phyloP scores from a whole-genome alignment of 2,329 filamentous ascomycete genomes.

The Pseudocercospora cruenta region DNA sequence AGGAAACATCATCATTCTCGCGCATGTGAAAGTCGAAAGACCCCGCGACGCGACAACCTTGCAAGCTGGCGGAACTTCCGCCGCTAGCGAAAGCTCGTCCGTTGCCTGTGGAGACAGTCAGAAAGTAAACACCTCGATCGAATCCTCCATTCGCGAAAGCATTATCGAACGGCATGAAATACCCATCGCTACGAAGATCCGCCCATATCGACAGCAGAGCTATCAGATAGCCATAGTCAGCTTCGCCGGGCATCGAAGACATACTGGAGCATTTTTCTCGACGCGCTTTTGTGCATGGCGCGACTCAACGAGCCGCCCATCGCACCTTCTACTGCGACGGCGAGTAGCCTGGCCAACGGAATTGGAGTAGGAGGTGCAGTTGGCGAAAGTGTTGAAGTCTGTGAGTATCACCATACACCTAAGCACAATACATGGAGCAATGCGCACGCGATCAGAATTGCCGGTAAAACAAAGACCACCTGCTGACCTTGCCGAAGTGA shows the following conservation, averaged over 20 bases:
- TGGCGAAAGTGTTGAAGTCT: slow-evolving; percentile 69
- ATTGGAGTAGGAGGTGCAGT: slow-evolving; percentile 23
- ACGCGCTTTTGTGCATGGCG: slow-evolving; percentile 61
- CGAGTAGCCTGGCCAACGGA: slow-evolving; percentile 20
- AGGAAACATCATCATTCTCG: background rate
- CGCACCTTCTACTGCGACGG: slow-evolving; percentile 49
- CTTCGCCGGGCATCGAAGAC: background rate
- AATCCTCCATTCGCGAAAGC: background rate
- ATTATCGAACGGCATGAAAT: slow-evolving; percentile 9
- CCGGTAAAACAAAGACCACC: slow-evolving; percentile 26
- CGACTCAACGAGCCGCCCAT: slow-evolving; percentile 73
- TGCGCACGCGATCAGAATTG: slow-evolving; percentile 39
- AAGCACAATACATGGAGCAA: slow-evolving; percentile 18
- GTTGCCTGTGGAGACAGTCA: slow-evolving; percentile 7
- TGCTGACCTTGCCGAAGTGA: slow-evolving; percentile 59
- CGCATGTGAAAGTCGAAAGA: slow-evolving; percentile 12
- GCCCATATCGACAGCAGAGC: slow-evolving; percentile 10
- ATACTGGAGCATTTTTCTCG: background rate
- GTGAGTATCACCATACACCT: slow-evolving; percentile 54
- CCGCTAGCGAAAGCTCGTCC: slow-evolving; percentile 7
- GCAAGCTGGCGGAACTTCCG: background rate
- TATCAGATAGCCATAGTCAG: background rate
- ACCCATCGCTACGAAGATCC: background rate
- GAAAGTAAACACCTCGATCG: slow-evolving; percentile 11
- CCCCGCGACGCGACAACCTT: slow-evolving; percentile 6